Evolutionary conservation across 2,329 filamentous ascomycete species (phyloP), one percentile per base, ranked within the genome.

Genomic region (Aspergillus fumigatus): DNA sequence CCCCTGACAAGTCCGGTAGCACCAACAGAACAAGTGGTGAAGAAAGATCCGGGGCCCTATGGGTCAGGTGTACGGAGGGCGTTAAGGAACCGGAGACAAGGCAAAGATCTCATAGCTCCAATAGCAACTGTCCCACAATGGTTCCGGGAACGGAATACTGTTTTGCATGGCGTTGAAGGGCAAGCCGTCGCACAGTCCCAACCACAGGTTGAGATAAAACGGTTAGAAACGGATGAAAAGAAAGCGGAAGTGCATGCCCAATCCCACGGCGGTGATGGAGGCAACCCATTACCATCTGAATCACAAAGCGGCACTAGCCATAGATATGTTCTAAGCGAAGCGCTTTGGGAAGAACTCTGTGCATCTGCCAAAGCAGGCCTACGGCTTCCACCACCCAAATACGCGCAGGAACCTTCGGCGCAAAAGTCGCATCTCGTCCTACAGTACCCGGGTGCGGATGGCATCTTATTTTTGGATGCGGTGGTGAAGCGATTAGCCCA

Each of bases 401-500:
- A 74, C 56, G 69, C 74, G 51, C 75, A 77, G 51, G 75, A 76
- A n/a, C 79, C 80, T 49, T 74, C 79, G 2, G 73, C 76, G 25
- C 70, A 73, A 29, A 84, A 83, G 60, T 80, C 83, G 3, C 82
- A 87, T 61, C 72, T 86, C 19, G 76, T 83, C 4, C 72, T 88
- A 11, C 81, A 85, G 55, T 86, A 84, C 59, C 83, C 84, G 1
- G 78, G 79, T 26, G 77, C 81, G 45, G 80, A 82, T 49, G 81
- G 78, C 41, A 82, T 79, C 54, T 69, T 72, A 49, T 80, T 82
- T 59, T 72, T 90, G 38, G 81, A 87, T 60, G 73, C 76, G 3
- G 75, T 89, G n/a, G 82, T 92, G 1, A 79, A 84, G 57, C 80
- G 84, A 51, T 75, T 88, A 47, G 88, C 88, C 0, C 75, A 76